A percentile compares a stretch with the other conserved stretches of the same genome.
Evolutionary conservation across 345 rosid genomes (phyloP).

Genomic region (Populus davidiana): DNA sequence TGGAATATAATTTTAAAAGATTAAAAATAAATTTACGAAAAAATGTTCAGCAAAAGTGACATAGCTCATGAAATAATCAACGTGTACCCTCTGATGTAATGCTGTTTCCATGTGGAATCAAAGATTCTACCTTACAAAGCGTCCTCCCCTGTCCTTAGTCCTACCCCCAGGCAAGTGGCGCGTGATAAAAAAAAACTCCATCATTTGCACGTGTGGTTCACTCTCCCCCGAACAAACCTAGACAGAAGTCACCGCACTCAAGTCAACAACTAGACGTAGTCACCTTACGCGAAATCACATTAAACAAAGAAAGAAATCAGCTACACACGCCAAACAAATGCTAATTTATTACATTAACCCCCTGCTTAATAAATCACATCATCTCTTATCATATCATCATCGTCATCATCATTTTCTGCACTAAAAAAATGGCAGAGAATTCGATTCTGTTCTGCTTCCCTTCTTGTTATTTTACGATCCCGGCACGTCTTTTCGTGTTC

Average conservation of each 20-base stretch:
- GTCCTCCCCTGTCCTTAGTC: too few relatives aligned
- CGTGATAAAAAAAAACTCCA: background rate
- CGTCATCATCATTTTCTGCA: background rate
- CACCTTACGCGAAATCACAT: background rate
- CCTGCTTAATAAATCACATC: background rate
- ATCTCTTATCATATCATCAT: background rate
- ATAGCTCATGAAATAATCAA: too few relatives aligned
- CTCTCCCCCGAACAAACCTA: background rate
- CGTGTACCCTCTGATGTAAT: too few relatives aligned
- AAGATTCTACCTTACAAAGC: too few relatives aligned
- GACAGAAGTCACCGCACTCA: background rate
- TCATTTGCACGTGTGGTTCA: background rate
- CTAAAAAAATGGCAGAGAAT: conserved; percentile 27
- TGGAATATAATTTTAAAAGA: too few relatives aligned
- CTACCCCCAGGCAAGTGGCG: background rate
- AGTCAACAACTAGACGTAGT: background rate
- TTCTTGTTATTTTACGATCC: conserved; percentile 24
- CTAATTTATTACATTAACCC: background rate
- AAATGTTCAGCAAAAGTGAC: too few relatives aligned
- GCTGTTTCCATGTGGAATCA: too few relatives aligned
- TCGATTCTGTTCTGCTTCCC: conserved; percentile 25
- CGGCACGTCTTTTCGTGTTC: conserved; percentile 15
- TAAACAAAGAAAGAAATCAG: background rate
- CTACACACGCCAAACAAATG: background rate
- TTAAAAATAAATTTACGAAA: too few relatives aligned